Conservation (phyloP, 2,329 filamentous ascomycete species). For the Colletotrichum plurivorum region DNA sequence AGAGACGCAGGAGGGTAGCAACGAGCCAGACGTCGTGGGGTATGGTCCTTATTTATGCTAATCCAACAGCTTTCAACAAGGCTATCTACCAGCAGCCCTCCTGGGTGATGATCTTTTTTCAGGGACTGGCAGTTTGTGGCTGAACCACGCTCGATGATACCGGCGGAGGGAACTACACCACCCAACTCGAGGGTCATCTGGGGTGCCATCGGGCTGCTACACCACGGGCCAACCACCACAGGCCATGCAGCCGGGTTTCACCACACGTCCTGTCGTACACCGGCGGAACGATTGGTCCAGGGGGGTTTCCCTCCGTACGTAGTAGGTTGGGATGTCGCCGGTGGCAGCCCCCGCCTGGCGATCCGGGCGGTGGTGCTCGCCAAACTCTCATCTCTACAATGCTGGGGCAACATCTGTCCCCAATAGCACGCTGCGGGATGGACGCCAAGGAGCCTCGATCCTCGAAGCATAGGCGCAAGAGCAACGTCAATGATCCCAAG, state of each 20-base stretch:
- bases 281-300: slow-evolving; percentile 4
- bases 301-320: background rate
- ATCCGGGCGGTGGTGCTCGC: background rate
- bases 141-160: background rate
- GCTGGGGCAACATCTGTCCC: background rate
- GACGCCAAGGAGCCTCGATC: slow-evolving; percentile 1
- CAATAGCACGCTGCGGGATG: background rate
- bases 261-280: slow-evolving; percentile 1
- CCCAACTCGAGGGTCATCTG: slow-evolving; percentile 1
- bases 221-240: background rate
- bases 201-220: slow-evolving; percentile 1
- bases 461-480: background rate
- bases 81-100: background rate
- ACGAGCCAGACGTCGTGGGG: background rate
- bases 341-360: background rate
- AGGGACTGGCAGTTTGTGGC: background rate
- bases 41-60: slow-evolving; percentile 5
- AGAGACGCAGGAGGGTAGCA: background rate
- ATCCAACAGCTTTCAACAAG: background rate
- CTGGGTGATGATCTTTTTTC: background rate
- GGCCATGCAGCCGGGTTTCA: slow-evolving; percentile 16
- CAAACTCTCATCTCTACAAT: background rate
- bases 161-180: background rate
- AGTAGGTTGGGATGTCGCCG: background rate
- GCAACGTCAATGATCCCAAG: background rate